Conservation (phyloP, 768 basidiomycete genomes). For the Hypholoma sublateritium region DNA sequence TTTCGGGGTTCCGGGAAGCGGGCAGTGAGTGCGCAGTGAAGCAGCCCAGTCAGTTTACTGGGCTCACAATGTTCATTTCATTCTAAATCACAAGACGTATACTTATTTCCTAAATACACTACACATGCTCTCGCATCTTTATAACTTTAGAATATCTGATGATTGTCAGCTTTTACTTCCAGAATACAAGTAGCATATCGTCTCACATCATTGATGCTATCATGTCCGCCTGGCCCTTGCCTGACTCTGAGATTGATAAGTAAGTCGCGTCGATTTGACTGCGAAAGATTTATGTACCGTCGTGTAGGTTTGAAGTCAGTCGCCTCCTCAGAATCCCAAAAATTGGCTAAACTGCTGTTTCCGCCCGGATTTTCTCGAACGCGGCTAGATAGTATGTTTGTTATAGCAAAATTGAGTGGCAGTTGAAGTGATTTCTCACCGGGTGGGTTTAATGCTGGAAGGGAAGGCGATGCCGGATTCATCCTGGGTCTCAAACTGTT, state of each 20-base stretch:
- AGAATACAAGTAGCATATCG: not conserved
- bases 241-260: constrained; percentile 48
- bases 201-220: constrained; percentile 50
- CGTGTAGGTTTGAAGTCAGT: constrained; percentile 69
- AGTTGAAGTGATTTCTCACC: constrained; percentile 31
- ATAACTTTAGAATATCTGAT: constrained; percentile 1
- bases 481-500: constrained; percentile 23
- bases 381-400: constrained; percentile 27
- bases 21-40: too few relatives aligned
- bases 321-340: constrained; percentile 47
- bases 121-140: not conserved
- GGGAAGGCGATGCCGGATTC: constrained; percentile 33
- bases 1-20: too few relatives aligned
- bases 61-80: too few relatives aligned
- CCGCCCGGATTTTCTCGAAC: constrained; percentile 48
- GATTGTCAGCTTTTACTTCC: not conserved
- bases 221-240: constrained; percentile 66
- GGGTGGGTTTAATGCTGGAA: constrained; percentile 46
- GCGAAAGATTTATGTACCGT: constrained; percentile 38
- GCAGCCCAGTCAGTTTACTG: too few relatives aligned
- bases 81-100: too few relatives aligned
- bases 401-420: not conserved
- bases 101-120: not conserved
- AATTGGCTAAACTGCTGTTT: constrained; percentile 38
- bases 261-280: not conserved